Evolutionary conservation across 192 early-diverging fungal genomes (phyloP), one percentile per base, ranked within the genome.

Genomic region (Allomyces macrogynus): DNA sequence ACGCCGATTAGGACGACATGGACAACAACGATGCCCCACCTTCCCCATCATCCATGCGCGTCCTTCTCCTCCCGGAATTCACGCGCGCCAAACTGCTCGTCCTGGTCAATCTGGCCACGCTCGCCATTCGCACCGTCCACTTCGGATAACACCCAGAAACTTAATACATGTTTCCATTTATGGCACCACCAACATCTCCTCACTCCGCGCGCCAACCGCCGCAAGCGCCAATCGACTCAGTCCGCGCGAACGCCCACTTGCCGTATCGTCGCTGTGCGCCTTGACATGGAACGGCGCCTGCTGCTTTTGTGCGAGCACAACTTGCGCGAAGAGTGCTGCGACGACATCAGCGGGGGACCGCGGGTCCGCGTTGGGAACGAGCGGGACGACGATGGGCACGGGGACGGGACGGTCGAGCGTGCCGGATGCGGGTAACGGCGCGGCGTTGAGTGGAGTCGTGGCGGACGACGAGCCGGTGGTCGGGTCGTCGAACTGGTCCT

Each of bases 41-140:
- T 62, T 16, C 12, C 43, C 23, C 65, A 24, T 71, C 16, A 23
- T 67, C 23, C 61, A 1, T 18, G 10, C 75, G 86, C 9, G 76
- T 95, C 1, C 74, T 95, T 1, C 74, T 86, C 32, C 75, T 97
- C 0, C 94, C 94, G 9, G 75, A 76, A 0, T 97, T 97, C 72
- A 62, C 77, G 3, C 64, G 80, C 18, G 81, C 87, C 23, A 75
- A 77, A 16, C 74, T 74, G 5, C 77, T 93, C 24, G 89, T 86
- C 1, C 76, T 97, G 40, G 78, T 97, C 54, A 90, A 97, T 65
- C 63, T 90, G 65, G 73, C 78, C 18, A 88, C 83, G 12, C 65
- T 93, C 63, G 84, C 76, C 67, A 4, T 44, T 44, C 0, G 67
- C 70, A 25, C 60, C 24, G 1, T 63, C 74, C 49, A 61, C 3